Base-by-base conservation (phyloP, 306 rosid species). In the Quercus alba region DNA sequence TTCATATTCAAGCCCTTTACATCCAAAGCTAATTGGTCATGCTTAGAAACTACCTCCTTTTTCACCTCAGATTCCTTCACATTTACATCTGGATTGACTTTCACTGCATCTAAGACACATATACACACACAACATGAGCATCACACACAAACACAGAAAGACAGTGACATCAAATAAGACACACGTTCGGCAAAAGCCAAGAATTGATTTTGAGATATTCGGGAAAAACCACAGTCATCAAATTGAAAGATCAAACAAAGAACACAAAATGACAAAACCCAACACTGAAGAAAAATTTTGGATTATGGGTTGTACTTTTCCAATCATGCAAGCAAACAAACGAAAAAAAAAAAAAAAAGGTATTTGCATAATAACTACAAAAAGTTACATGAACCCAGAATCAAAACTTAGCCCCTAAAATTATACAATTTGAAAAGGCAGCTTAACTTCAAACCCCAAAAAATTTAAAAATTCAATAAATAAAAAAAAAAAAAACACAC, bases 11-110 rank as follows among this genome's bases (percentile, higher is more conserved):
- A 90, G 52, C 82, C 87, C 88, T 81, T 85, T 80, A 85, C 90
- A 54, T 95, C 97, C 54, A 83, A 68, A 55, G 91, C 79, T 49
- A 91, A 88, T 61, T 93, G 97, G 77, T 91, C 91, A 44, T 85
- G 88, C 79, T 89, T 90, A 28, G 84, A 76, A 64, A 57, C 78
- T 23, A 57, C 84, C 67, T 87, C 94, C 21, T 68, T 86, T 72
- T 81, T 87, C 23, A 77, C 85, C 74, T 64, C 83, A 57, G 76
- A 52, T 41, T 83, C 84, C 20, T 74, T 85, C 61, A 78, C 87
- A 72, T 74, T 78, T 75, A 67, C 79, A 46, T 80, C 84, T 78
- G 86, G 75, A 83, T 77, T 86, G 58, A 72, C 80, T 90, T 80
- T 86, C 70, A 61, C 80, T 70, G 81, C 78, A 46, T 87, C 97